Percentiles rank a stretch among this genome's conserved stretches.
Conservation (phyloP, 2,329 filamentous ascomycete species). For the Colletotrichum euphorbiae region DNA sequence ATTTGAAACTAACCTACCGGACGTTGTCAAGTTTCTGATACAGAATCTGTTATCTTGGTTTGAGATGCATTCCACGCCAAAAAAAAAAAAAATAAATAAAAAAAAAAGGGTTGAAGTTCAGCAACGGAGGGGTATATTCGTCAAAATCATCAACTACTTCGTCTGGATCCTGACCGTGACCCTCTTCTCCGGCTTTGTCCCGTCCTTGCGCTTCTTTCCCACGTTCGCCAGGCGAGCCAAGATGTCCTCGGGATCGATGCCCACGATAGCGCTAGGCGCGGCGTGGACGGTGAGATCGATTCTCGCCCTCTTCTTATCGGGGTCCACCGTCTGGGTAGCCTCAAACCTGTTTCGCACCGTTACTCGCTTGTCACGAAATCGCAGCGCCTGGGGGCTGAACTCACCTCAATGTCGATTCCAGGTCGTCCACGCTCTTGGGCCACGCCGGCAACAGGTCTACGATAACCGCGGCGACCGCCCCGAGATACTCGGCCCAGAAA, state of each 20-base stretch:
- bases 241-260: slow-evolving; percentile 50
- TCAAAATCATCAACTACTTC: slow-evolving; percentile 22
- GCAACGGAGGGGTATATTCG: slow-evolving; percentile 12
- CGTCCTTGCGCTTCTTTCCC: slow-evolving; percentile 38
- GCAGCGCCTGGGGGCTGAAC: slow-evolving; percentile 39
- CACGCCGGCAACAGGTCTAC: slow-evolving; percentile 55
- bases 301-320: slow-evolving; percentile 48
- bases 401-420: slow-evolving; percentile 55
- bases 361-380: background rate
- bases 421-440: slow-evolving; percentile 51
- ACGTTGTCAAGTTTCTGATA: no score
- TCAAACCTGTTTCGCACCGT: slow-evolving; percentile 38
- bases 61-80: no score
- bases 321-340: slow-evolving; percentile 43
- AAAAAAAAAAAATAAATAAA: background rate
- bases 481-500: slow-evolving; percentile 67
- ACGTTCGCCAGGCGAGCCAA: slow-evolving; percentile 32
- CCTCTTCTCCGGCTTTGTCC: slow-evolving; percentile 38
- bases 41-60: no score
- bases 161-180: slow-evolving; percentile 38
- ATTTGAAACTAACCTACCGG: no score
- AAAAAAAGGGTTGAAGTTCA: no score
- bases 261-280: slow-evolving; percentile 44
- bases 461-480: slow-evolving; percentile 59
- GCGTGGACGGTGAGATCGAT: slow-evolving; percentile 53